Evolutionary conservation across 345 rosid species (phyloP).

Genomic region (Aethionema arabicum): DNA sequence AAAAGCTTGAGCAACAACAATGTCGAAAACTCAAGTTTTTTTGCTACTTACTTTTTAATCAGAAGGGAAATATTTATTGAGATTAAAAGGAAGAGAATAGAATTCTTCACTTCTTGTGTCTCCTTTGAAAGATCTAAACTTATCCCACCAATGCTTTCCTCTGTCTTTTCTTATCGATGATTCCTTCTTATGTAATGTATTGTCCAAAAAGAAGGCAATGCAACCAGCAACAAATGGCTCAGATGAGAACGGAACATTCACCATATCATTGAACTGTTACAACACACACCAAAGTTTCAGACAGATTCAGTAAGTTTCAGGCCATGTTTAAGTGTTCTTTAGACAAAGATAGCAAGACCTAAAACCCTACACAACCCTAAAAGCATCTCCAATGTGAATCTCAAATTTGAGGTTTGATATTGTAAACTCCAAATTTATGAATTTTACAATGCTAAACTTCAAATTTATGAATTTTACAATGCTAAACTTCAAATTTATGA

Average conservation of each 20-base stretch:
- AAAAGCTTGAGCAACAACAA: slow-evolving; percentile 16
- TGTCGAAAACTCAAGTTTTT: slow-evolving; percentile 19
- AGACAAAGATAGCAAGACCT: background rate
- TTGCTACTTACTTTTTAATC: slow-evolving; percentile 44
- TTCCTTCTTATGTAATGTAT: slow-evolving; percentile 62
- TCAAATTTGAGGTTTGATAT: too few relatives aligned
- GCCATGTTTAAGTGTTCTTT: slow-evolving; percentile 1
- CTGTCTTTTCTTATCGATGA: slow-evolving; percentile 69
- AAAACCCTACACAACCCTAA: too few relatives aligned
- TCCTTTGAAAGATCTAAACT: slow-evolving; percentile 63
- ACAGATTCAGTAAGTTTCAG: too few relatives aligned
- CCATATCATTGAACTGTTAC: slow-evolving; percentile 87
- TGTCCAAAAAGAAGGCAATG: slow-evolving; percentile 83
- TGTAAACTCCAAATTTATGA: too few relatives aligned
- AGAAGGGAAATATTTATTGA: slow-evolving; percentile 93
- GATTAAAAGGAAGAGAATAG: slow-evolving; percentile 92
- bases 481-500: too few relatives aligned
- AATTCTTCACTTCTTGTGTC: slow-evolving; percentile 86
- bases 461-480: too few relatives aligned
- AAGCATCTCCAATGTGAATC: too few relatives aligned
- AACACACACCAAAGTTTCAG: slow-evolving; percentile 8
- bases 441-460: too few relatives aligned
- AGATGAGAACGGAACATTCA: slow-evolving; percentile 89
- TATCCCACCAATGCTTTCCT: slow-evolving; percentile 99
- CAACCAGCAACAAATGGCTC: slow-evolving; percentile 89